A percentile compares a stretch with the other conserved stretches of the same genome.
Evolutionary conservation across 768 basidiomycete species (phyloP).

Genomic region (Phaeotremella fagi): DNA sequence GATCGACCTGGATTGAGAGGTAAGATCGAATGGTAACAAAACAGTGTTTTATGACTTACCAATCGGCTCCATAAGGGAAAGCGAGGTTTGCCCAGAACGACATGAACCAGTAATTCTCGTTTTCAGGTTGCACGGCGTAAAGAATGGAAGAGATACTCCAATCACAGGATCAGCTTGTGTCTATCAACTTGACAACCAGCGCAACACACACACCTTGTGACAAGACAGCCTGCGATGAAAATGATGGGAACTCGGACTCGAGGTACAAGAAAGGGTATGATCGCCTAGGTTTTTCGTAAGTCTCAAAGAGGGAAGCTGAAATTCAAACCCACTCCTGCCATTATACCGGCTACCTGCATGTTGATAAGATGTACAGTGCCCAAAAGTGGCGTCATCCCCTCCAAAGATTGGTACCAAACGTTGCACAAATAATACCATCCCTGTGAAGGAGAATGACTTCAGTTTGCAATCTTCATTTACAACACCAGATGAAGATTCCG

Average conservation of each 20-base stretch:
- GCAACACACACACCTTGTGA: constrained; percentile 4
- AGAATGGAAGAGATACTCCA: constrained; percentile 14
- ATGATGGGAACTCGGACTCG: constrained; percentile 15
- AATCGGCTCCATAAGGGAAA: constrained; percentile 29
- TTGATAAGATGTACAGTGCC: constrained; percentile 17
- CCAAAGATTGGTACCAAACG: constrained; percentile 32
- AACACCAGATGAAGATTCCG: too few species aligned
- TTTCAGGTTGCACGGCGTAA: constrained; percentile 26
- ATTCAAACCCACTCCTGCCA: constrained; percentile 6
- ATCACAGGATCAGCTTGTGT: too few species aligned
- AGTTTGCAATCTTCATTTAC: neutral
- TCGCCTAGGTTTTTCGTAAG: too few species aligned
- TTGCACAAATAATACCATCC: constrained; percentile 17
- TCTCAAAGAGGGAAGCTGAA: too few species aligned
- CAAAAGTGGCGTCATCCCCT: constrained; percentile 16
- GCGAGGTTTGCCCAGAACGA: constrained; percentile 25
- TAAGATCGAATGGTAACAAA: too few species aligned
- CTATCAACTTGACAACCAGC: too few species aligned
- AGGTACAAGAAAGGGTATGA: constrained; percentile 13
- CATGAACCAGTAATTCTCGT: constrained; percentile 28
- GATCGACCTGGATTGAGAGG: constrained; percentile 3
- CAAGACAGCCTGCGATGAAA: constrained; percentile 13
- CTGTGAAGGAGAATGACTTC: too few species aligned
- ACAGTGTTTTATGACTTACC: too few species aligned
- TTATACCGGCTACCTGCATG: constrained; percentile 16